These are phyloP conservation scores for Phanerodontia chrysosporium DNA, from an alignment of 768 basidiomycete species.

Conservation along the genomic window DNA sequence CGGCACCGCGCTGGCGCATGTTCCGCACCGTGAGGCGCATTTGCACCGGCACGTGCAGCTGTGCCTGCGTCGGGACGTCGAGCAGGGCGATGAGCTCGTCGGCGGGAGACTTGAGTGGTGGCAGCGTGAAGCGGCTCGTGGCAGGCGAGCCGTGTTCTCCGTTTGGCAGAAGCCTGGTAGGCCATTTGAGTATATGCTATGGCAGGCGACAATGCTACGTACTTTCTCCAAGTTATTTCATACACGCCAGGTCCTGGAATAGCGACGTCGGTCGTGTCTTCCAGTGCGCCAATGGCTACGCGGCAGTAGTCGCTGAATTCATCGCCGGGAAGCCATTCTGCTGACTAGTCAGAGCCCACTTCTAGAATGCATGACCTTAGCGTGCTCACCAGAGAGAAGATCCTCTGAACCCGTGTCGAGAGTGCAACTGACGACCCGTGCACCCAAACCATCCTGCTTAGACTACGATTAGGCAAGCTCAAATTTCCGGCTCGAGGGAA, in stretches of 20 bases:
- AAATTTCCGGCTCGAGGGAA: background rate
- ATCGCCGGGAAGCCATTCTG: slow-evolving; percentile 66
- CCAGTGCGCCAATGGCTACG: slow-evolving; percentile 41
- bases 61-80: slow-evolving; percentile 55
- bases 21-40: slow-evolving; percentile 64
- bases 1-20: slow-evolving; percentile 55
- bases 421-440: slow-evolving; percentile 50
- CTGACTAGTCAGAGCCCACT: background rate
- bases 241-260: slow-evolving; percentile 56
- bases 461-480: background rate
- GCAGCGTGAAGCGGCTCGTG: slow-evolving; percentile 54
- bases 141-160: slow-evolving; percentile 42
- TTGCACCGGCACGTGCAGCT: slow-evolving; percentile 55
- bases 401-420: slow-evolving; percentile 40
- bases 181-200: slow-evolving; percentile 3
- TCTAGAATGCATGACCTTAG: background rate
- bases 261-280: slow-evolving; percentile 31
- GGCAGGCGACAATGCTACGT: background rate
- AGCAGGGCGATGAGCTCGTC: slow-evolving; percentile 67
- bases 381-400: slow-evolving; percentile 40
- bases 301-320: slow-evolving; percentile 55
- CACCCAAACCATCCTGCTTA: slow-evolving; percentile 39
- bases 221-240: slow-evolving; percentile 65
- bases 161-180: slow-evolving; percentile 40
- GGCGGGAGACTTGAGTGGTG: slow-evolving; percentile 53